A percentile compares a stretch with the other conserved stretches of the same genome.
phyloP scores from a whole-genome alignment of 257 asterid species.

The Forsythia suspensa region DNA sequence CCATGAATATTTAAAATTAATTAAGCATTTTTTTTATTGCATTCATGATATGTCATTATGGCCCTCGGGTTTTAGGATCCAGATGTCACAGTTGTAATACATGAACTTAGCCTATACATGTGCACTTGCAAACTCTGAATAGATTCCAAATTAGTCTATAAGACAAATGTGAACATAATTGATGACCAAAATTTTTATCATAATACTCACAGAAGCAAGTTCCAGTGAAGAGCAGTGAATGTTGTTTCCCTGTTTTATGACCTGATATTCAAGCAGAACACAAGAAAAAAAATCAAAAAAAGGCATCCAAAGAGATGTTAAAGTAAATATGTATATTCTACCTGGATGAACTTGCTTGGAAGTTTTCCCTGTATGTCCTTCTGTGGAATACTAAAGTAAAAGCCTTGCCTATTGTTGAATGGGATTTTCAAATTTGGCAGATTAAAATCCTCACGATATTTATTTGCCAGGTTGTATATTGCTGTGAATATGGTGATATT shows the following conservation, averaged over 20 bases:
- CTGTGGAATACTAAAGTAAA: constrained; percentile 94
- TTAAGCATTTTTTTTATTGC: too few relatives aligned
- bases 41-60: too few relatives aligned
- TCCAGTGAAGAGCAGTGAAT: constrained; percentile 85
- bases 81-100: not conserved
- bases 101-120: not conserved
- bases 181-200: constrained; percentile 14
- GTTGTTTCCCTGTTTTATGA: constrained; percentile 89
- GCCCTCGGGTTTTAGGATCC: too few relatives aligned
- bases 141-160: constrained; percentile 3
- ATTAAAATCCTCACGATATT: constrained; percentile 75
- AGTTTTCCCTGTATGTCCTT: constrained; percentile 81
- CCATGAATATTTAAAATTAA: too few relatives aligned
- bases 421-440: constrained; percentile 90
- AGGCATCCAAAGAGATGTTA: constrained; percentile 11
- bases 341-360: constrained; percentile 96
- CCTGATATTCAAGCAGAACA: constrained; percentile 49
- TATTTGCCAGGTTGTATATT: constrained; percentile 87
- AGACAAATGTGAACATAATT: constrained; percentile 2
- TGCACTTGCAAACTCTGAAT: not conserved
- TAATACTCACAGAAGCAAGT: constrained; percentile 84
- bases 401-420: constrained; percentile 90
- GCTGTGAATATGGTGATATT: constrained; percentile 49
- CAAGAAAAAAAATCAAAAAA: constrained; percentile 24
- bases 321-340: constrained; percentile 22